Evolutionary conservation across 345 rosid species (phyloP).

Genomic region (Acer negundo): DNA sequence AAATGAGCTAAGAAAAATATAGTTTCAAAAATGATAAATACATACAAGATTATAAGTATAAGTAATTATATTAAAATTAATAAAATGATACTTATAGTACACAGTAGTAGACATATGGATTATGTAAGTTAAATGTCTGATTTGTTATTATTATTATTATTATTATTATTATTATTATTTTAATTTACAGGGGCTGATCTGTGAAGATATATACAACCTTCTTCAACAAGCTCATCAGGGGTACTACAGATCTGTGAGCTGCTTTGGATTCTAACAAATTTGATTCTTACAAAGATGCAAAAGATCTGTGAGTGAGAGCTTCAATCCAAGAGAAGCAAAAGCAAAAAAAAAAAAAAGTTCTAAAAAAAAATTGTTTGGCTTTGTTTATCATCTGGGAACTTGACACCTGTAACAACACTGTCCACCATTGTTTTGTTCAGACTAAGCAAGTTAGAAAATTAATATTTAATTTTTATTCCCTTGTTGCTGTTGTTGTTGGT

Average conservation of each 20-base stretch:
- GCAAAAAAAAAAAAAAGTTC: not conserved
- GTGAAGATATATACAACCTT: slow-evolving; percentile 17
- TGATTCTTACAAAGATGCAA: slow-evolving; percentile 16
- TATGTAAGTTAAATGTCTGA: not conserved
- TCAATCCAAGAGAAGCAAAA: not conserved
- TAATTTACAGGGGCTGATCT: slow-evolving; percentile 30
- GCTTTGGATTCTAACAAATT: slow-evolving; percentile 21
- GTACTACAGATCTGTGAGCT: slow-evolving; percentile 35
- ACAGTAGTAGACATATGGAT: slow-evolving; percentile 12
- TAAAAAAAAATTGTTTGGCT: not conserved
- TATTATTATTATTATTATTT: slow-evolving; percentile 25
- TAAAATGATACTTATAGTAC: slow-evolving; percentile 1
- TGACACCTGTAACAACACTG: slow-evolving; percentile 56
- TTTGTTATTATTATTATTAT: too few species aligned
- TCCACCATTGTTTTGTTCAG: slow-evolving; percentile 31
- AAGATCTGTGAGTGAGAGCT: slow-evolving; percentile 28
- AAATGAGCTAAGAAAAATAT: slow-evolving; percentile 13
- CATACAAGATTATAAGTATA: not conserved
- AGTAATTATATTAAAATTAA: too few species aligned
- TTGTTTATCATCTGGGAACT: slow-evolving; percentile 30
- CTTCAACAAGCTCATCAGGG: slow-evolving; percentile 13
- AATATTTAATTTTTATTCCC: slow-evolving; percentile 11
- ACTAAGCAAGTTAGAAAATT: slow-evolving; percentile 28
- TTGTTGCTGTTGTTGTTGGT: slow-evolving; percentile 31
- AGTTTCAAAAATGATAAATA: slow-evolving; percentile 2